Base-by-base conservation (phyloP, 352 stramenopile genomes). In the Globisporangium okanoganense region DNA sequence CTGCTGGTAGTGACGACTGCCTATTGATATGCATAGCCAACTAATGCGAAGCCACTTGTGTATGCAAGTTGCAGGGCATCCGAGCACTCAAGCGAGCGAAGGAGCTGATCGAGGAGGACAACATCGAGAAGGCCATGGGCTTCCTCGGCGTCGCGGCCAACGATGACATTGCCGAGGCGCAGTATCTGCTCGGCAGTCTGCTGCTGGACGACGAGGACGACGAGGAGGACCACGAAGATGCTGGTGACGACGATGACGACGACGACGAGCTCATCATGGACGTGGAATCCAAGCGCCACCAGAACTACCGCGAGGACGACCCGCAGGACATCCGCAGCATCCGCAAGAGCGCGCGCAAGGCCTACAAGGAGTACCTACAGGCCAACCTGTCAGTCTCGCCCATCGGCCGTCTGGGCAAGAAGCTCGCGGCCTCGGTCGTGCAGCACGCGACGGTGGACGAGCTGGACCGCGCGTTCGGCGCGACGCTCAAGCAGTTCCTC, bases 361-460 rank as follows among this genome's bases (percentile, higher is more conserved):
- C 78, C 13, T 94, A 95, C 76, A 89, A 88, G 51, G 71, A 83
- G 66, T 90, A 92, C 62, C 48, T 91, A 52, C 56, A 76, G 51
- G 66, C 72, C 40, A 74, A 86, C 61, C 76, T 69, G 14, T 64
- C 66, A 22, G 52, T 25, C 8, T 43, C 33, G n/a, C 52, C 60
- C 12, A 31, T 49, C 45, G 53, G 55, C 10, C 60, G 52, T 20
- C 20, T 61, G 31, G 60, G 60, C 16, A 79, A 72, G 57, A 79
- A 76, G 40, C 50, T 18, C 16, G 48, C 18, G 18, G 29, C 29
- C 29, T 40, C 48, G 3, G 48, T 55, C 9, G 48, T 55, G 27
- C 48, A 55, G 27, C 85, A 82, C 40, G 78, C 81, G 48, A 90
- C 78, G 2, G 73, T 75, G 56, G 56, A 64, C 0, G 70, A 87